Base-by-base conservation (phyloP, 208 protist genomes). In the Trichomonas gallinae region DNA sequence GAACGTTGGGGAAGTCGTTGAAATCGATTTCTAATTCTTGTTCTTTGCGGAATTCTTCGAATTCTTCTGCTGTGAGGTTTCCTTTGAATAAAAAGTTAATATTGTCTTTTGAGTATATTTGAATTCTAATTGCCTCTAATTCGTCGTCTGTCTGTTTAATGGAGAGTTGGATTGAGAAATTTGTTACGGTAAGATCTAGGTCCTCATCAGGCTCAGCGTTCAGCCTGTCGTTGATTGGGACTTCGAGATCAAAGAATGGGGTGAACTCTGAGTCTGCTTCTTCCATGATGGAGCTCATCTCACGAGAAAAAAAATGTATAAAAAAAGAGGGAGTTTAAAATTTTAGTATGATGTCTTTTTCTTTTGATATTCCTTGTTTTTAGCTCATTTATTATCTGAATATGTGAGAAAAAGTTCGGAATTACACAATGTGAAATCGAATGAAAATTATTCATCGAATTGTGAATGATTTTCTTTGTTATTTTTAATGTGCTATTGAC, bases 1-100 rank as follows among this genome's bases (percentile, higher is more conserved):
- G n/a, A 38, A 93, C 87, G 38, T 93, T 93, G 3, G 87, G 87
- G n/a, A 93, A 93, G 31, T 93, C 87, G 4, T 58, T 40, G n/a
- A 93, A 93, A 44, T 93, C 87, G n/a, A 93, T 93, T 38, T 93
- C 87, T 6, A 93, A 26, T 11, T 51, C 44, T 93, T 93, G 87
- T 36, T 93, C n/a, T 38, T 48, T 21, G 44, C 46, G 44, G 9
- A 93, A 48, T 34, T n/a, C 9, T 93, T 93, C 44, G 15, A 93
- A 93, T 34, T 34, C 44, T 93, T 93, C 87, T n/a, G 9, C 15
- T 9, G 17, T 9, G 10, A 48, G 34, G 10, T 51, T 31, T 38
- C 40, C 40, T 93, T 93, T 42, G 31, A 36, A 93, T 48, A 93
- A 44, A 31, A 93, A 93, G n/a, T 51, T 38, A 10, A 93, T 23